phyloP scores from a whole-genome alignment of 2,329 filamentous ascomycete genomes.

The Aquanectria penicillioides region DNA sequence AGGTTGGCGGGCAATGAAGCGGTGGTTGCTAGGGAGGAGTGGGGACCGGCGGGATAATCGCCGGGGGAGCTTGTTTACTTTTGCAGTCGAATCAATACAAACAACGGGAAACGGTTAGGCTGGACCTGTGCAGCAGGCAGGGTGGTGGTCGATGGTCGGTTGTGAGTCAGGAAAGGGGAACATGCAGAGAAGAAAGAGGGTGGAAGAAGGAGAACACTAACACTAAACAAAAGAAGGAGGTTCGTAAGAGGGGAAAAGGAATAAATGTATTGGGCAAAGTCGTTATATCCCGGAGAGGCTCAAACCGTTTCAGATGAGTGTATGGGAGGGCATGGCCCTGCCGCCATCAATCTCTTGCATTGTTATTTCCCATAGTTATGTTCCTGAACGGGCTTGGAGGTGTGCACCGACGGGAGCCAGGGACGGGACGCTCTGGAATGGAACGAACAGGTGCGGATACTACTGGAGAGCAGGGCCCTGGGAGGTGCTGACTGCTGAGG shows the following conservation, averaged over 20 bases:
- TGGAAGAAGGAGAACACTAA: background rate
- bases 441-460: conserved; percentile 4
- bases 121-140: conserved; percentile 1
- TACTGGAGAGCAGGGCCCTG: too few species aligned
- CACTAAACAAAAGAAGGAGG: too few species aligned
- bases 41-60: conserved; percentile 29
- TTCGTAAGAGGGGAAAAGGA: too few species aligned
- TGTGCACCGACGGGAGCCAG: conserved; percentile 7
- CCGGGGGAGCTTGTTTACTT: conserved; percentile 35
- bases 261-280: too few species aligned
- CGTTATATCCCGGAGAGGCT: too few species aligned
- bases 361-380: background rate
- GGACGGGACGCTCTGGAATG: conserved; percentile 10
- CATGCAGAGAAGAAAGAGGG: background rate
- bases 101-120: conserved; percentile 30
- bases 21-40: conserved; percentile 42
- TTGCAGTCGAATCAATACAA: conserved; percentile 34
- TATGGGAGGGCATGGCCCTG: background rate
- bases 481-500: too few species aligned
- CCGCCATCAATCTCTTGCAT: background rate
- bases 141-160: conserved; percentile 13
- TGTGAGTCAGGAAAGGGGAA: conserved; percentile 26
- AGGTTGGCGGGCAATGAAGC: conserved; percentile 25
- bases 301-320: too few species aligned
- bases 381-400: background rate